These are phyloP conservation scores for Salmacisia buchloeana DNA, from an alignment of 1,284 basidiomycete genomes.

Conservation along the genomic window DNA sequence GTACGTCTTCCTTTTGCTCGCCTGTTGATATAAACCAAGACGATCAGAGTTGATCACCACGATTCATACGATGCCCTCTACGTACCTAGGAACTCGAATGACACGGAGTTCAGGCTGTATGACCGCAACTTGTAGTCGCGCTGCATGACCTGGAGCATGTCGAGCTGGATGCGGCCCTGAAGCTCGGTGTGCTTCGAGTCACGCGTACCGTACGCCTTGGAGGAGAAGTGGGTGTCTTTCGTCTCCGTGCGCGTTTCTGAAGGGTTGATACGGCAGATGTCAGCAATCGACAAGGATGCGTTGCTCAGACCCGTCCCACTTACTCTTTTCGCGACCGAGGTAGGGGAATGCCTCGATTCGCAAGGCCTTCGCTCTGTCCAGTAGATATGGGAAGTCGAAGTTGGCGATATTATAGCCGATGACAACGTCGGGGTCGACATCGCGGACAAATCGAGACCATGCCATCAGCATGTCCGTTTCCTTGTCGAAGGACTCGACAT, in stretches of 20 bases:
- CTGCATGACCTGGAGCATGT: conserved; percentile 51
- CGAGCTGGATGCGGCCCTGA: conserved; percentile 48
- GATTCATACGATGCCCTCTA: background rate
- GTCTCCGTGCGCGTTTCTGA: conserved; percentile 40
- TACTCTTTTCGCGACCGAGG: conserved; percentile 42
- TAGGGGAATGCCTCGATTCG: conserved; percentile 44
- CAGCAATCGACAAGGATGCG: background rate
- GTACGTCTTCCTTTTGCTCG: conserved; percentile 50
- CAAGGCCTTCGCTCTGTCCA: conserved; percentile 47
- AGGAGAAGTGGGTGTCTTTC: conserved; percentile 50
- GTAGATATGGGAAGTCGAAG: conserved; percentile 50
- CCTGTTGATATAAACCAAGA: conserved; percentile 8
- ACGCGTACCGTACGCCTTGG: conserved; percentile 49
- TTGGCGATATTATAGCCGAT: conserved; percentile 51
- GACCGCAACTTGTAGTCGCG: conserved; percentile 49
- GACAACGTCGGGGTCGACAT: conserved; percentile 47
- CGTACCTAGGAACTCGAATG: conserved; percentile 43
- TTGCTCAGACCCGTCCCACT: background rate
- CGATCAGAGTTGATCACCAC: background rate
- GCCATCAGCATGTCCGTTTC: conserved; percentile 46
- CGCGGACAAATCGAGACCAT: conserved; percentile 46
- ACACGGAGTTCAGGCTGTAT: conserved; percentile 49
- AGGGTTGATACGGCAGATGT: no score
- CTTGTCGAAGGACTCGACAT: conserved; percentile 44
- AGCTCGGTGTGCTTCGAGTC: conserved; percentile 49